phyloP scores from a whole-genome alignment of 108 stramenopile genomes.

The Discostella pseudostelligera region DNA sequence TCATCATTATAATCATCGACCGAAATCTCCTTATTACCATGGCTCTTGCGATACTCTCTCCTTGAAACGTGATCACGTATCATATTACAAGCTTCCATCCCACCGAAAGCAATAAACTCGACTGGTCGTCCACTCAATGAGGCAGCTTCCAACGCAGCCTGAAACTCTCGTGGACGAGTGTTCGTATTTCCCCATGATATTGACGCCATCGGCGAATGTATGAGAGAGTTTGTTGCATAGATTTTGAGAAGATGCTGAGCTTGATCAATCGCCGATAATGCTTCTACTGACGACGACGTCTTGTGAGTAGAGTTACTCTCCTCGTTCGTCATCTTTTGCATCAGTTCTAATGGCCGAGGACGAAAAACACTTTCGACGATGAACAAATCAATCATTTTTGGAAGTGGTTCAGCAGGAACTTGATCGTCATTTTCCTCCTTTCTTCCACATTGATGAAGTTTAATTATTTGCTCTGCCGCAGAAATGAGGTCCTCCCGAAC shows the following conservation, averaged over 20 bases:
- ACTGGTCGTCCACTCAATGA: slow-evolving; percentile 59
- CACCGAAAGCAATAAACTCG: slow-evolving; percentile 60
- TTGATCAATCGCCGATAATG: slow-evolving; percentile 39
- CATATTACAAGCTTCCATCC: slow-evolving; percentile 45
- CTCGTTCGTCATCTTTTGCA: slow-evolving; percentile 6
- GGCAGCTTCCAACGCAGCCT: slow-evolving; percentile 63
- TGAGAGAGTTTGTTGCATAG: slow-evolving; percentile 6
- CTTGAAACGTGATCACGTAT: slow-evolving; percentile 29
- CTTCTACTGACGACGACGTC: not conserved
- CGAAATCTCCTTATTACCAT: not conserved
- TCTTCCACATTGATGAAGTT: not conserved
- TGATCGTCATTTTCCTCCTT: slow-evolving; percentile 8
- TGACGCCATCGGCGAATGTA: slow-evolving; percentile 24
- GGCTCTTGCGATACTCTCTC: slow-evolving; percentile 27
- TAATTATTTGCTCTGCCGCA: slow-evolving; percentile 27
- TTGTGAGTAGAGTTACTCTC: not conserved
- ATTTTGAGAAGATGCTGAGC: slow-evolving; percentile 21
- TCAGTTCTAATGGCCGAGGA: slow-evolving; percentile 32
- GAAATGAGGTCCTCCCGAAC: slow-evolving; percentile 23
- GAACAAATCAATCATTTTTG: slow-evolving; percentile 38
- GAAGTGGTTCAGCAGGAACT: slow-evolving; percentile 2
- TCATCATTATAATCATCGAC: not conserved
- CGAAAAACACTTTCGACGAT: slow-evolving; percentile 47
- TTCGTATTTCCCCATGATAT: slow-evolving; percentile 85
- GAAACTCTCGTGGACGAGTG: slow-evolving; percentile 61